Conservation (phyloP, 192 early-diverging fungal genomes). For the Allomyces javanicus region DNA sequence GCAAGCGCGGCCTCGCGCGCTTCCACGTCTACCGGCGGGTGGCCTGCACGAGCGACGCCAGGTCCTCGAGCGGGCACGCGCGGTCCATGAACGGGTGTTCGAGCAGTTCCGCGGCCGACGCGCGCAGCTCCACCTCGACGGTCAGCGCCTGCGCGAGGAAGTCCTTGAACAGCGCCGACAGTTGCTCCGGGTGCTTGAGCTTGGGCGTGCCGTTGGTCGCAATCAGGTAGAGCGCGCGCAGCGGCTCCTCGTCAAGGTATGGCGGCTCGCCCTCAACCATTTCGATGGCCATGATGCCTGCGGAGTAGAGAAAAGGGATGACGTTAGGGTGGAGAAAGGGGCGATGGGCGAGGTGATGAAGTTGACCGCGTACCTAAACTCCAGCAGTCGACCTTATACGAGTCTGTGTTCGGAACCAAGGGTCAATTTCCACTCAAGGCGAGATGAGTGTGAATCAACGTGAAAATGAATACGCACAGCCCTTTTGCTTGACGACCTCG, state of each 20-base stretch:
- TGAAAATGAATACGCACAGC: constrained; percentile 11
- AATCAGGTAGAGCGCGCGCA: constrained; percentile 88
- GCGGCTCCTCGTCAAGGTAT: constrained; percentile 82
- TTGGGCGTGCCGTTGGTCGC: constrained; percentile 90
- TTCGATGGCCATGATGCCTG: constrained; percentile 94
- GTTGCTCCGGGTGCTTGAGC: constrained; percentile 62
- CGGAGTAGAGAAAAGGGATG: constrained; percentile 14
- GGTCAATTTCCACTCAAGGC: not conserved
- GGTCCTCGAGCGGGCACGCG: constrained; percentile 33
- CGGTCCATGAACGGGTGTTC: constrained; percentile 56
- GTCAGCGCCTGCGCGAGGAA: constrained; percentile 74
- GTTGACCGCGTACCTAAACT: too few relatives aligned
- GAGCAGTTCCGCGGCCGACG: constrained; percentile 54
- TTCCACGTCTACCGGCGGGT: too few relatives aligned
- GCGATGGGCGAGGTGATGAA: too few relatives aligned
- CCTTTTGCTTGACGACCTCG: constrained; percentile 64
- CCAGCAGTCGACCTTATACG: constrained; percentile 70
- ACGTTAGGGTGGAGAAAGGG: too few relatives aligned
- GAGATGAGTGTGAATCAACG: not conserved
- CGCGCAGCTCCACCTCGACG: constrained; percentile 68
- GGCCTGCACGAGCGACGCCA: constrained; percentile 33
- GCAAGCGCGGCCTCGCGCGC: too few relatives aligned
- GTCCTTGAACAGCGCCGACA: constrained; percentile 57
- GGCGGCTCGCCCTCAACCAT: constrained; percentile 96
- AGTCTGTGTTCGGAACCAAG: constrained; percentile 7